These are phyloP conservation scores for Beverwykella pulmonaria DNA, from an alignment of 495 filamentous ascomycete genomes.

Conservation along the genomic window DNA sequence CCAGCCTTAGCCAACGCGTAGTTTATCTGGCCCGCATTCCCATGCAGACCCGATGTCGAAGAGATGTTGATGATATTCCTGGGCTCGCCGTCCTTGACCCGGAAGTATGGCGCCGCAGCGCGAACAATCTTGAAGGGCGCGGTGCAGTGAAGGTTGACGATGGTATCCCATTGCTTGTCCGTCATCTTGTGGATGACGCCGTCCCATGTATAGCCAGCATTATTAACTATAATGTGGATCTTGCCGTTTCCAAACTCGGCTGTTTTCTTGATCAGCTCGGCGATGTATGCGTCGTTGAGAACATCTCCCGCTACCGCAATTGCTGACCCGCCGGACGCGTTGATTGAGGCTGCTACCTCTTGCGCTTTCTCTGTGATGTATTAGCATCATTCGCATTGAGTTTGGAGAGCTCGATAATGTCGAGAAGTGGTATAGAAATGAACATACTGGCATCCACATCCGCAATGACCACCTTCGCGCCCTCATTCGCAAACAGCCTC, in stretches of 20 bases:
- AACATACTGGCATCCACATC: conserved; percentile 73
- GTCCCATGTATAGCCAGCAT: conserved; percentile 89
- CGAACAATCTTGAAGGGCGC: conserved; percentile 81
- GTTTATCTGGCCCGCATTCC: conserved; percentile 84
- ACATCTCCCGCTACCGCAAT: conserved; percentile 74
- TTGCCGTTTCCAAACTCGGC: conserved; percentile 82
- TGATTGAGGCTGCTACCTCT: conserved; percentile 65
- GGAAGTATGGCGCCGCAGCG: conserved; percentile 80
- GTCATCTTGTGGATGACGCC: conserved; percentile 91
- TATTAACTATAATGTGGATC: conserved; percentile 87
- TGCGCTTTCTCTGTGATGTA: conserved; percentile 61
- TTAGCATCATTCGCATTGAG: not conserved
- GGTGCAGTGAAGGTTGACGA: conserved; percentile 76
- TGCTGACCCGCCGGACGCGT: conserved; percentile 63
- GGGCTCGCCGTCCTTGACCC: conserved; percentile 78
- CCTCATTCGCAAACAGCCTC: conserved; percentile 79
- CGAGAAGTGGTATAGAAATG: not conserved
- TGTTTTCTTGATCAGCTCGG: conserved; percentile 67
- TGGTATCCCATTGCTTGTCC: conserved; percentile 89
- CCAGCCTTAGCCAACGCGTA: conserved; percentile 83
- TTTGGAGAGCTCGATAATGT: not conserved
- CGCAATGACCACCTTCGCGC: conserved; percentile 77
- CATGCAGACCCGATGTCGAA: conserved; percentile 76
- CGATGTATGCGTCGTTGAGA: conserved; percentile 66
- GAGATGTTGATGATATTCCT: conserved; percentile 81